Evolutionary conservation across 208 protist genomes (phyloP), one percentile per base, ranked within the genome.

Genomic region (Jaenimonas drosophilae): DNA sequence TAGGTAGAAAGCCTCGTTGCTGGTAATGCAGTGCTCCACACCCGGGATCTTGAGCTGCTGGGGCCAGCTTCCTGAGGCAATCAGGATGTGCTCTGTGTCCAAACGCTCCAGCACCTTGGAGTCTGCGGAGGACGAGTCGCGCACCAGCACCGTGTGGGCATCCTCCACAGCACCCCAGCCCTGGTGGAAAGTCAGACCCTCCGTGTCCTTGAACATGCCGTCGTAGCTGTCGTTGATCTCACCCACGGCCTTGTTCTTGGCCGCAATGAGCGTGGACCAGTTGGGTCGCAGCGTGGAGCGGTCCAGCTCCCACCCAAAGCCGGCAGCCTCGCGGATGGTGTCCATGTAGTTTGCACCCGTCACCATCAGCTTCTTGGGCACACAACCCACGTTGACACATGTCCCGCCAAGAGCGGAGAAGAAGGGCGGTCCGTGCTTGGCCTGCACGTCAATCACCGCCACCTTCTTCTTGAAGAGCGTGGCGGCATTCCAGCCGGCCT

Each of bases 201-300:
- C 65, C 16, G 88, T 90, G 36, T 89, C 74, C 5, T 61, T 63
- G 45, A 95, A 89, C 83, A 95, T 93, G 40, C 65, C 70, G 30
- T 82, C 70, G 70, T 95, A 95, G 66, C 80, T 93, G 27, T 89
- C 60, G 74, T 96, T 96, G 58, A 96, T 88, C 51, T 76, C 63
- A 20, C 39, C 25, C 24, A 96, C 78, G 6, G 77, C 82, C 45
- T 68, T 70, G 64, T 93, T 77, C 69, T 96, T 96, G 32, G 83
- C 87, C 12, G 58, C 68, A 47, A 94, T 88, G n/a, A 96, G 65
- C 54, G 56, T 81, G 46, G 64, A 61, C 88, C 88, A 96, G 69
- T 88, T 80, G 41, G 81, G 58, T 41, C 57, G 45, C 11, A 90
- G 42, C 0, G 44, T 61, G 0, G 29, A 41, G 28, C 48, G 56